phyloP scores from a whole-genome alignment of 306 rosid genomes.

The Vigna radiata region DNA sequence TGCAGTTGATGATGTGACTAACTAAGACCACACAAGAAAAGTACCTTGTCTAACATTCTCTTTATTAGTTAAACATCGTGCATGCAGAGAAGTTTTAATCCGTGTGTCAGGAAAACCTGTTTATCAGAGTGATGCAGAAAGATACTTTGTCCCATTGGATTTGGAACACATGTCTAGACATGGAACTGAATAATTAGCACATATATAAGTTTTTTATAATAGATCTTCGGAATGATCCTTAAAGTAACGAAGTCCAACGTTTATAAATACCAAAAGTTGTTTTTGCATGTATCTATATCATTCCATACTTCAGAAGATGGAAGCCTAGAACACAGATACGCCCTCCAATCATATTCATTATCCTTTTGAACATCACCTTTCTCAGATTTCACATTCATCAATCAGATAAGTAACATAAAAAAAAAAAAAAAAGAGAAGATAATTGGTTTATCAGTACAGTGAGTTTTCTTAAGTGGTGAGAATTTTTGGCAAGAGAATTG shows the following conservation, averaged over 20 bases:
- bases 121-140: not conserved
- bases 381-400: too few relatives aligned
- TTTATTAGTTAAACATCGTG: constrained; percentile 43
- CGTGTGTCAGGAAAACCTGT: not conserved
- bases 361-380: not conserved
- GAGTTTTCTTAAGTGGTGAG: too few relatives aligned
- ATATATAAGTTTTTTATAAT: not conserved
- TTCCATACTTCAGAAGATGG: not conserved
- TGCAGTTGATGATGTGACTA: constrained; percentile 66
- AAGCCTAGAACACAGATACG: not conserved
- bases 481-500: constrained; percentile 22
- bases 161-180: not conserved
- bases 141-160: constrained; percentile 3
- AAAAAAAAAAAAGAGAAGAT: too few relatives aligned
- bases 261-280: not conserved
- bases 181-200: constrained; percentile 9
- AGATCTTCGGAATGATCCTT: not conserved
- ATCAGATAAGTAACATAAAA: too few relatives aligned
- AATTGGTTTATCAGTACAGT: too few relatives aligned
- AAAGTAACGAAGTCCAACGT: not conserved
- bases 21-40: constrained; percentile 59
- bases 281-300: not conserved
- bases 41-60: constrained; percentile 52
- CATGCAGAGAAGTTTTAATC: constrained; percentile 20
- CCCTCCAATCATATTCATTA: constrained; percentile 19